Percentiles rank a stretch among this genome's conserved stretches.
Evolutionary conservation across 75 land plant genomes (phyloP).

Genomic region (Cupressus sempervirens): DNA sequence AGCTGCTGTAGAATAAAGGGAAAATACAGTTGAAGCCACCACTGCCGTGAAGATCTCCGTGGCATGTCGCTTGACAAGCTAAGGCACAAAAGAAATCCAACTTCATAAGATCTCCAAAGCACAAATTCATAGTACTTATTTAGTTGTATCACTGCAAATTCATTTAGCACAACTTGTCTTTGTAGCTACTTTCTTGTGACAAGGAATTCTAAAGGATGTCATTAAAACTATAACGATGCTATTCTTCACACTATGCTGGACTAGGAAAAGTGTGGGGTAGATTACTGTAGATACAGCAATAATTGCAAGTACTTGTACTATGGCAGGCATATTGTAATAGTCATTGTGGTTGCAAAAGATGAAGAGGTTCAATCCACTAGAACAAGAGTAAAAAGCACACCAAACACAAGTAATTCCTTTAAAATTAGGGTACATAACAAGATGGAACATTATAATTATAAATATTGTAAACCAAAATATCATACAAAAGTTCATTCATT

Average conservation of each 20-base stretch:
- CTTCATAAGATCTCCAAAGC: background rate
- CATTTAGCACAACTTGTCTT: background rate
- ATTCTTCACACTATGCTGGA: background rate
- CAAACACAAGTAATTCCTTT: background rate
- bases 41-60: slow-evolving; percentile 91
- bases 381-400: background rate
- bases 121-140: background rate
- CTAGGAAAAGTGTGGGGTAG: background rate
- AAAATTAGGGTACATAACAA: background rate
- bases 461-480: background rate
- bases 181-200: background rate
- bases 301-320: background rate
- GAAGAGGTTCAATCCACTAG: background rate
- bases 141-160: background rate
- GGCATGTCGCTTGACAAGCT: slow-evolving; percentile 97
- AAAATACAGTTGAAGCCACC: slow-evolving; percentile 71
- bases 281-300: background rate
- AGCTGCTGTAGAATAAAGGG: slow-evolving; percentile 90
- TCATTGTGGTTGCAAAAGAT: background rate
- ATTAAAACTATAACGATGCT: background rate
- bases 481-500: too few relatives aligned
- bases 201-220: background rate
- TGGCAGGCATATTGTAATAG: background rate
- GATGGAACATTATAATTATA: background rate
- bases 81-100: slow-evolving; percentile 19